Conservation (phyloP, 441 rosid genomes). For the Syzygium malaccense region DNA sequence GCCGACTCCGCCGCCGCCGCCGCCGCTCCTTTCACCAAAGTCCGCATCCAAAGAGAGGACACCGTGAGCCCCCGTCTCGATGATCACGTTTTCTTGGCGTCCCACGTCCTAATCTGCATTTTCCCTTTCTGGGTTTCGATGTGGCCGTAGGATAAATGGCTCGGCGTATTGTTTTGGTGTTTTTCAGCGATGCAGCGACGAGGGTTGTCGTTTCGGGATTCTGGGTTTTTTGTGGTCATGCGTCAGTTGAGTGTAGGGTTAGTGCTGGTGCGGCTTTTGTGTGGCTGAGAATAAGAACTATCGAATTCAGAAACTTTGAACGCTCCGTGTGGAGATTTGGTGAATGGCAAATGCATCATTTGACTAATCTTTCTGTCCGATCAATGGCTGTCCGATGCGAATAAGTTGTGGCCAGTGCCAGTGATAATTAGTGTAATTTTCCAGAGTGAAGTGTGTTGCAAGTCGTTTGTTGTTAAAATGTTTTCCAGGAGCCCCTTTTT, state of each 20-base stretch:
- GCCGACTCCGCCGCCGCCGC: slow-evolving; percentile 38
- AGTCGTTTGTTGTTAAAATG: background rate
- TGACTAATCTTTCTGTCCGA: background rate
- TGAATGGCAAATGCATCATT: background rate
- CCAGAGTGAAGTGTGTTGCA: background rate
- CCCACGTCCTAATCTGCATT: background rate
- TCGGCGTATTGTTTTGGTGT: background rate
- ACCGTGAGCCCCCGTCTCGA: slow-evolving; percentile 39
- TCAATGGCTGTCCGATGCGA: background rate
- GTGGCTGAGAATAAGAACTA: background rate
- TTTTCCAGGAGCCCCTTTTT: background rate
- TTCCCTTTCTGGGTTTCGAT: background rate
- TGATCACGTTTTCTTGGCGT: background rate
- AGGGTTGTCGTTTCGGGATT: background rate
- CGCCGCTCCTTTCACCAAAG: slow-evolving; percentile 46
- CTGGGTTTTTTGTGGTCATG: background rate
- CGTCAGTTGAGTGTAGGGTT: background rate
- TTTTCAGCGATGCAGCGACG: background rate
- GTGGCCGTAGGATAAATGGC: background rate
- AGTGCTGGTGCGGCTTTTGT: background rate
- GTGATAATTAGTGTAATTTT: background rate
- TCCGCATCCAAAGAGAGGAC: slow-evolving; percentile 81
- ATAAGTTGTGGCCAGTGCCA: background rate
- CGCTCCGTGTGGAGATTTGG: background rate
- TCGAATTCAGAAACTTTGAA: background rate